Percentiles rank a stretch among this genome's conserved stretches.
These are phyloP conservation scores for Bipolaris victoriae DNA, from an alignment of 2,329 filamentous ascomycete genomes.

Conservation along the genomic window DNA sequence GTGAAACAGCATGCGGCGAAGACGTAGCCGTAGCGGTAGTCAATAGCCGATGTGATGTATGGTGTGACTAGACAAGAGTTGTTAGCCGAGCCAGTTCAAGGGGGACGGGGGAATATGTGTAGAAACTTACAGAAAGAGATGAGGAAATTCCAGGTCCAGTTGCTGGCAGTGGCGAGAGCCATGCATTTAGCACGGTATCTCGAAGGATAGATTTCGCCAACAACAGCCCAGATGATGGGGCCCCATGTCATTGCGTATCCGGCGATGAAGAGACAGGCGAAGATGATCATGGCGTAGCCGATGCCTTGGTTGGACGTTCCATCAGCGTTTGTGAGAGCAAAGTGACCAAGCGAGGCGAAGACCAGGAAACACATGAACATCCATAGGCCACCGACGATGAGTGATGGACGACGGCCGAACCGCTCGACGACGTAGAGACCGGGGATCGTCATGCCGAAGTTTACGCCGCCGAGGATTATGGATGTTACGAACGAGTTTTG, in stretches of 20 bases:
- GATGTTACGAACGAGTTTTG: slow-evolving; percentile 54
- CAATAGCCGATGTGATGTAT: slow-evolving; percentile 74
- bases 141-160: slow-evolving; percentile 54
- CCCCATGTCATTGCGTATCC: slow-evolving; percentile 74
- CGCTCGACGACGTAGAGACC: slow-evolving; percentile 57
- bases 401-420: slow-evolving; percentile 53
- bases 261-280: slow-evolving; percentile 71
- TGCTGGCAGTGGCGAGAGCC: slow-evolving; percentile 53
- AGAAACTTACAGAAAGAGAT: slow-evolving; percentile 61
- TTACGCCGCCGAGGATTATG: slow-evolving; percentile 57
- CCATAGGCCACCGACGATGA: slow-evolving; percentile 55
- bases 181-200: slow-evolving; percentile 56
- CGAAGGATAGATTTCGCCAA: slow-evolving; percentile 69
- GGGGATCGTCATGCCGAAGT: slow-evolving; percentile 56
- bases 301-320: slow-evolving; percentile 50
- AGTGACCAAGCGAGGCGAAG: slow-evolving; percentile 56
- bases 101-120: no score
- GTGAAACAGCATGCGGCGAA: slow-evolving; percentile 74
- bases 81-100: neutral
- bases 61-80: slow-evolving; percentile 61
- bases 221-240: slow-evolving; percentile 73
- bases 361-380: slow-evolving; percentile 66
- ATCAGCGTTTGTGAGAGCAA: slow-evolving; percentile 45
- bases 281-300: slow-evolving; percentile 68
- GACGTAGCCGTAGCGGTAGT: slow-evolving; percentile 76